Evolutionary conservation across 2,329 filamentous ascomycete genomes (phyloP).

Genomic region (Sclerotinia minor): DNA sequence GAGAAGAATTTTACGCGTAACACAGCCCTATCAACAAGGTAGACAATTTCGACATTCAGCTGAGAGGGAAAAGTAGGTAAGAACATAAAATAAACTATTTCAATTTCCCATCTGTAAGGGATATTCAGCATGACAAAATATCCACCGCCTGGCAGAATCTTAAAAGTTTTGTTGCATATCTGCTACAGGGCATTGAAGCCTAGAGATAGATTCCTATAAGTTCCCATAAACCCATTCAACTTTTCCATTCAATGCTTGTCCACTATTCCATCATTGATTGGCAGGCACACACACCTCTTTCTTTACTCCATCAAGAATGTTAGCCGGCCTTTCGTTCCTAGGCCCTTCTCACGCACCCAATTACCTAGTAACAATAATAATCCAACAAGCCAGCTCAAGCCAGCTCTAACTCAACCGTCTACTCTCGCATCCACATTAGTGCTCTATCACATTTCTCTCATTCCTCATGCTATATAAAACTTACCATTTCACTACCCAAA

Average conservation of each 20-base stretch:
- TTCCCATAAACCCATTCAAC: not conserved
- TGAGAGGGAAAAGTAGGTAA: not conserved
- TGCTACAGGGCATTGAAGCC: slow-evolving; percentile 8
- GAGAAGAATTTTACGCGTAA: not conserved
- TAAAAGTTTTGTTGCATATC: slow-evolving; percentile 17
- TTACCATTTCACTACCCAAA: not conserved
- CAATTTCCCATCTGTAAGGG: not conserved
- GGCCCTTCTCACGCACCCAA: not conserved
- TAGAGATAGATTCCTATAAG: not conserved
- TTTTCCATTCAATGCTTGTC: not conserved
- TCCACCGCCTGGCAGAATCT: slow-evolving; percentile 12
- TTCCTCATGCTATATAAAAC: not conserved
- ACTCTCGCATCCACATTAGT: not conserved
- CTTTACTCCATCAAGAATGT: not conserved
- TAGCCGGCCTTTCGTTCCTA: not conserved
- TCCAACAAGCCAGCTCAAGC: not conserved
- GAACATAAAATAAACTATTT: not conserved
- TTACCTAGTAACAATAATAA: not conserved
- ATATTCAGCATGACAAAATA: not conserved
- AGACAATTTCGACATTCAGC: not conserved
- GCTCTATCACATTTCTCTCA: not conserved
- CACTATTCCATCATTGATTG: not conserved
- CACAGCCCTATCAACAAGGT: not conserved
- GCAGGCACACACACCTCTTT: too few species aligned
- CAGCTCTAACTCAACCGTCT: not conserved